These are phyloP conservation scores for Sporisorium graminicola DNA, from an alignment of 1,284 basidiomycete species.

Conservation along the genomic window DNA sequence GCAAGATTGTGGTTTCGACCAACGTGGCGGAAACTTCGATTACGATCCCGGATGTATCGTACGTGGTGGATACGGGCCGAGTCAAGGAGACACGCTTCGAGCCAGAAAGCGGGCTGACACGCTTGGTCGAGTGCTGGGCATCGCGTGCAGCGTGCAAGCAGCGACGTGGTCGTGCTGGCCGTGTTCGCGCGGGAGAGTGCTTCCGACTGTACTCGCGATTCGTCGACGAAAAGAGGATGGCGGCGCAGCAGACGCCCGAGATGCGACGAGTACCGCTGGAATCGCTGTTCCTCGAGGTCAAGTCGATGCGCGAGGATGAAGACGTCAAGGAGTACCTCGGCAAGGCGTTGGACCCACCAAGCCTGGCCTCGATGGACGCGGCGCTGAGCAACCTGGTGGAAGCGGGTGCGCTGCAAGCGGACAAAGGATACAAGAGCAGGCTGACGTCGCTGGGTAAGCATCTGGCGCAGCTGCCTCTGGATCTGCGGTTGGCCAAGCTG, in stretches of 20 bases:
- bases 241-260: conserved; percentile 80
- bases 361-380: conserved; percentile 80
- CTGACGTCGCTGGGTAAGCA: conserved; percentile 87
- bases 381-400: conserved; percentile 82
- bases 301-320: conserved; percentile 81
- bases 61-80: conserved; percentile 79
- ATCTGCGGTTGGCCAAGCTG: conserved; percentile 89
- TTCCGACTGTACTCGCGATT: conserved; percentile 79
- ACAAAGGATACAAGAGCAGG: conserved; percentile 72
- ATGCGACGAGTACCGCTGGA: conserved; percentile 91
- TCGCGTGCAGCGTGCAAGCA: conserved; percentile 85
- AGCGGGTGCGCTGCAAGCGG: conserved; percentile 80
- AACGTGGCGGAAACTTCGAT: conserved; percentile 95
- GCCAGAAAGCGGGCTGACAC: conserved; percentile 80
- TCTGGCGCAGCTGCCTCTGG: conserved; percentile 84
- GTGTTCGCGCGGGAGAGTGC: conserved; percentile 73
- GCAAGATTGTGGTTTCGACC: conserved; percentile 90
- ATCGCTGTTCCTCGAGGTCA: conserved; percentile 83
- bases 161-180: conserved; percentile 88
- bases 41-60: conserved; percentile 76
- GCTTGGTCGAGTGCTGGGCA: conserved; percentile 82
- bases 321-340: conserved; percentile 81
- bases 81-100: conserved; percentile 92
- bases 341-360: conserved; percentile 86
- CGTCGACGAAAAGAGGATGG: conserved; percentile 80